Evolutionary conservation across 305 asterid species (phyloP).

Genomic region (Solanum chacoense): DNA sequence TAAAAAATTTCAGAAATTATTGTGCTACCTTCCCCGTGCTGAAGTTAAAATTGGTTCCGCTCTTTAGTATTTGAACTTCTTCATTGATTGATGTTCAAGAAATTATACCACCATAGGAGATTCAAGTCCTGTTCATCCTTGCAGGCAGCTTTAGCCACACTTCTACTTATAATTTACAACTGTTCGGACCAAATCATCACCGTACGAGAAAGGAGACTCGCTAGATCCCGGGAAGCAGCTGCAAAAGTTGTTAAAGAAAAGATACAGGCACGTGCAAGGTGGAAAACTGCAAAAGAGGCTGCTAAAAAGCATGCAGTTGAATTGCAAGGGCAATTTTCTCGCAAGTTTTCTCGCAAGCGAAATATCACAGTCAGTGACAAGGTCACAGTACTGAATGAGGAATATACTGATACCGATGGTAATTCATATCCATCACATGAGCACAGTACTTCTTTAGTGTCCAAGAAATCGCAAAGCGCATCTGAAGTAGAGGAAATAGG

Average conservation of each 20-base stretch:
- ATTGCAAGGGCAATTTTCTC: conserved; percentile 56
- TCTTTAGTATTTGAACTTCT: not conserved
- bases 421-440: conserved; percentile 10
- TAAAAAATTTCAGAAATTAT: not conserved
- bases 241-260: conserved; percentile 67
- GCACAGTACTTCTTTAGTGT: conserved; percentile 9
- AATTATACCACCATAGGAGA: not conserved
- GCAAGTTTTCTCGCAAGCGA: conserved; percentile 45
- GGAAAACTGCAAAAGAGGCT: conserved; percentile 82
- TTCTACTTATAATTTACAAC: conserved; percentile 71
- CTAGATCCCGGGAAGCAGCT: conserved; percentile 90
- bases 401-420: conserved; percentile 18
- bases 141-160: conserved; percentile 75
- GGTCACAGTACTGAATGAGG: conserved; percentile 24
- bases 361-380: conserved; percentile 23
- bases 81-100: not conserved
- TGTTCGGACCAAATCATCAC: conserved; percentile 76
- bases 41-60: not conserved
- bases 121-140: not conserved
- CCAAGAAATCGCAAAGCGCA: conserved; percentile 14
- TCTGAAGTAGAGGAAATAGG: conserved; percentile 25
- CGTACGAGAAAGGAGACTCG: conserved; percentile 66
- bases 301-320: conserved; percentile 64
- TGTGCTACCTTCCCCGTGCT: not conserved
- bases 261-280: conserved; percentile 69